phyloP scores from a whole-genome alignment of 2,329 filamentous ascomycete genomes.

The Cladorrhinum sp. region DNA sequence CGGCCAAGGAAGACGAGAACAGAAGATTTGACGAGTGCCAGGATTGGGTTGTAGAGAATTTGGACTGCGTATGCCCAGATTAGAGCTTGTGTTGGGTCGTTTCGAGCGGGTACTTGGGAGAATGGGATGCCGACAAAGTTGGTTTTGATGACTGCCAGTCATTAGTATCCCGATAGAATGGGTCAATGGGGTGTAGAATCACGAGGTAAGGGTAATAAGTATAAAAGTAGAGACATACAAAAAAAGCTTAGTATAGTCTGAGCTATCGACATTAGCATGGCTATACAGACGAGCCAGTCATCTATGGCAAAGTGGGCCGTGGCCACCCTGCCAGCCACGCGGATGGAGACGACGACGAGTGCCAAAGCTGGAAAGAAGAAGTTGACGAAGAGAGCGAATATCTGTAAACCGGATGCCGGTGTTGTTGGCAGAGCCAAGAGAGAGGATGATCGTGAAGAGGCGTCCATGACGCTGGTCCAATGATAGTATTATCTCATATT shows the following conservation, averaged over 20 bases:
- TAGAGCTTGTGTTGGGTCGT: conserved; percentile 27
- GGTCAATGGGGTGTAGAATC: too few relatives aligned
- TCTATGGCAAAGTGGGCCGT: conserved; percentile 30
- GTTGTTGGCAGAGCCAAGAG: conserved; percentile 16
- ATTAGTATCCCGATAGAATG: too few relatives aligned
- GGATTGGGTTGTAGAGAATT: conserved; percentile 36
- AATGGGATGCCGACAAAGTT: conserved; percentile 31
- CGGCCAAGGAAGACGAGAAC: conserved; percentile 35
- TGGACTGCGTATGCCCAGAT: conserved; percentile 35
- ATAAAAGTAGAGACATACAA: conserved; percentile 22
- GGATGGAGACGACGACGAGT: conserved; percentile 27
- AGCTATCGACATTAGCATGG: conserved; percentile 32
- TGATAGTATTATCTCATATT: conserved; percentile 24
- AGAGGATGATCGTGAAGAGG: conserved; percentile 7
- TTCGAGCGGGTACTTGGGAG: conserved; percentile 24
- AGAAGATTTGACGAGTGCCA: conserved; percentile 36
- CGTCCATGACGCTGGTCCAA: conserved; percentile 23
- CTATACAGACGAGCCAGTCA: conserved; percentile 33
- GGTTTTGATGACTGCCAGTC: conserved; percentile 31
- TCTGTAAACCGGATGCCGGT: conserved; percentile 28
- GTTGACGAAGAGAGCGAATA: conserved; percentile 31
- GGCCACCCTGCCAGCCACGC: conserved; percentile 28
- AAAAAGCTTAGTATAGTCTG: conserved; percentile 32
- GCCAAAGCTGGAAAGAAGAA: conserved; percentile 32
- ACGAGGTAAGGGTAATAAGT: neutral